Base-by-base conservation (phyloP, 2,329 filamentous ascomycete genomes). In the Volutella citrinella region DNA sequence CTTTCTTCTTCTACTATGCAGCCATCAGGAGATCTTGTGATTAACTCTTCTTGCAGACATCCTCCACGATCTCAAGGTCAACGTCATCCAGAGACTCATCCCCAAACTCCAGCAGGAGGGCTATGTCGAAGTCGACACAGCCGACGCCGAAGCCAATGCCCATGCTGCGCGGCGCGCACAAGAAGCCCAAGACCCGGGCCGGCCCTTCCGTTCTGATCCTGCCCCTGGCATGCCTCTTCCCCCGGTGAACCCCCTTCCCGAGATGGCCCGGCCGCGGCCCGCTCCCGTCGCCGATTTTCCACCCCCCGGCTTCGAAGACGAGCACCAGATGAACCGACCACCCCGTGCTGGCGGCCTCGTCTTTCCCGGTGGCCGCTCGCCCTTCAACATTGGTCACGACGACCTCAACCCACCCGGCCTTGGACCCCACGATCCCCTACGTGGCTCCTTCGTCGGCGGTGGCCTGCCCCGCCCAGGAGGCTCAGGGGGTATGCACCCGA, bases 261-360 rank as follows among this genome's bases (percentile, higher is more conserved):
- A 68, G 3, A 71, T 75, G 23, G 75, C 76, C 11, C 51, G 48
- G 11, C 80, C 74, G 0, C 69, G 76, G 14, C 85, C 85, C 2
- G 40, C 41, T 2, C 89, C 90, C 1, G 65, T 74, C 0, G 80
- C 72, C 9, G 86, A 90, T 46, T 89, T 95, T 47, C 79, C 84
- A 1, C 90, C 91, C 0, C 93, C 93, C 0, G 87, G 79, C 14
- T 97, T 97, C 47, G 93, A 97, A 47, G 91, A 98, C 57, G 89
- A 96, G 54, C 83, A 88, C 52, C 87, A 96, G 43, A 74, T 96
- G 40, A 80, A 86, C 42, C 72, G 80, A 2, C 85, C 81, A 25
- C 53, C 55, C 10, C n/a, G n/a, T n/a, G n/a, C n/a, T n/a, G 58
- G 61, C 15, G 38, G 43, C 48, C 58, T 47, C 44, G 55, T 25